Conservation (phyloP, 805 yeast species). For the Kazachstania africana region DNA sequence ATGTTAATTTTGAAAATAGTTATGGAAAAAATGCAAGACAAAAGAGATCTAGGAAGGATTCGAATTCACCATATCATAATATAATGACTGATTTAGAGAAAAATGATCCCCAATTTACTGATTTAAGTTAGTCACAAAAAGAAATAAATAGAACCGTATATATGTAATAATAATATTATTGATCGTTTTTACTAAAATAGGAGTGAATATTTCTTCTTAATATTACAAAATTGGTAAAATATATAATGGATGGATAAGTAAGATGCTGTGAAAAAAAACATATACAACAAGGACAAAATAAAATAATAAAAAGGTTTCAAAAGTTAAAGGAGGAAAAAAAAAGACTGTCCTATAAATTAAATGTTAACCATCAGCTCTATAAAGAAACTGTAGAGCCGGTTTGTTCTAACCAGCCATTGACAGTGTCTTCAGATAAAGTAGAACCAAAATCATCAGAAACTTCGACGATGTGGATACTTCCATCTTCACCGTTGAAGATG, state of each 20-base stretch:
- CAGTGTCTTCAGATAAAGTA: slow-evolving; percentile 44
- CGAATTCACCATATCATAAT: slow-evolving; percentile 16
- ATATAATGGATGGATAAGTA: too few species aligned
- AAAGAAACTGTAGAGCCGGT: slow-evolving; percentile 38
- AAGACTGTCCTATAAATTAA: not conserved
- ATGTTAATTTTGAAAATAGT: slow-evolving; percentile 1
- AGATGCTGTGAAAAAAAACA: too few species aligned
- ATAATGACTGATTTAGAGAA: slow-evolving; percentile 17
- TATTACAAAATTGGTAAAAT: too few species aligned
- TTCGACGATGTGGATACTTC: slow-evolving; percentile 43
- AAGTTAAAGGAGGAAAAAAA: not conserved
- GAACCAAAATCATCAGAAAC: slow-evolving; percentile 49
- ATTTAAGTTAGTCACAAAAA: slow-evolving; percentile 2
- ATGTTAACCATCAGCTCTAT: not conserved
- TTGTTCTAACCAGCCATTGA: slow-evolving; percentile 43
- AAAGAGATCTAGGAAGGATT: slow-evolving; percentile 20
- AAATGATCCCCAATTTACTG: slow-evolving; percentile 5
- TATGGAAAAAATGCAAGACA: slow-evolving; percentile 1
- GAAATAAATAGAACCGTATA: not conserved
- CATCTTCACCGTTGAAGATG: slow-evolving; percentile 45
- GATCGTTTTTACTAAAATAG: too few species aligned
- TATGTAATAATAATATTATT: too few species aligned
- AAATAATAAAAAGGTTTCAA: not conserved
- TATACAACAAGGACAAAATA: not conserved
- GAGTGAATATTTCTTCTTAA: too few species aligned